Evolutionary conservation across 257 asterid genomes (phyloP), one percentile per base, ranked within the genome.

Genomic region (Echium plantagineum): DNA sequence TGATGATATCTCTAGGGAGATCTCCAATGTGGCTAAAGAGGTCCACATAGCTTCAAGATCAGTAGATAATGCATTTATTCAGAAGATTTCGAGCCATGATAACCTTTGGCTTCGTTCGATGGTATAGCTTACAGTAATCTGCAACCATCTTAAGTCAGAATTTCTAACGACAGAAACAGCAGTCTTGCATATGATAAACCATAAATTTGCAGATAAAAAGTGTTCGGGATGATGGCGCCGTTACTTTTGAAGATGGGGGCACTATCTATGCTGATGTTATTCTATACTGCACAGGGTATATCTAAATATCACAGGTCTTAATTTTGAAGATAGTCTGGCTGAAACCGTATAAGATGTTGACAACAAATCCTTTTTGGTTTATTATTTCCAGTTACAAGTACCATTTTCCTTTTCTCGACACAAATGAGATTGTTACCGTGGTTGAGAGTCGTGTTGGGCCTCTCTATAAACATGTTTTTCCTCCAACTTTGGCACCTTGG

Each of bases 271-370:
- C 94, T 18, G 81, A 86, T 62, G 73, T 78, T 60, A 93, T 93
- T 73, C 79, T 93, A 70, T 88, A 93, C 68, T 93, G 98, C 81
- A 93, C 98, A 0, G 98, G 98, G 98, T 91, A 71, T 26, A 86
- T 70, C 19, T 17, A 15, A 16, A 61, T 55, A 52, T 9, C 26
- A 2, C 32, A 16, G 42, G n/a, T 42, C 21, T 32, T 30, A 58
- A 48, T 58, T 48, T 47, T n/a, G 58, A 47, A 38, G 21, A n/a
- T 53, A 55, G 19, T 64, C 56, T 57, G 38, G 15, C 30, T 3
- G 12, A 55, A 64, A 21, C 26, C 16, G 35, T 31, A 42, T 35
- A 6, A 55, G 68, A 51, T n/a, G 57, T 53, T 53, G 26, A 53
- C 22, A 53, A 53, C 57, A 18, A 21, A 7, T 52, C 55, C 12